Evolutionary conservation across 257 asterid species (phyloP).

Genomic region (Solanum sitiens): DNA sequence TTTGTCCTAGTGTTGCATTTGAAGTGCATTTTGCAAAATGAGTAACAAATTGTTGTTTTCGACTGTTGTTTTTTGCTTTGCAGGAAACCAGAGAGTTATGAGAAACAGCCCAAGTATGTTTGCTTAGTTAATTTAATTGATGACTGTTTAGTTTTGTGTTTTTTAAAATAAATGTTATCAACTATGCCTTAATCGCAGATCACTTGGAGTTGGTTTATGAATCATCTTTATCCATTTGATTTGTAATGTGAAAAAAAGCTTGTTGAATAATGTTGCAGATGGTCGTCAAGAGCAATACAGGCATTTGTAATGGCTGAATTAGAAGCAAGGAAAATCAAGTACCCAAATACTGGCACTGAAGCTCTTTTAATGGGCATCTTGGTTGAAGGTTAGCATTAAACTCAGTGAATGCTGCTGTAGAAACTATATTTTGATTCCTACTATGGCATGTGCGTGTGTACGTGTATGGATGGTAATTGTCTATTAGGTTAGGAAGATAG

Average conservation of each 20-base stretch:
- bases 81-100: conserved; percentile 41
- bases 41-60: background rate
- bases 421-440: background rate
- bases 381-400: conserved; percentile 63
- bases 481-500: background rate
- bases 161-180: background rate
- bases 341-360: conserved; percentile 86
- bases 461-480: background rate
- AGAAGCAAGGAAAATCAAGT: conserved; percentile 88
- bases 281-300: conserved; percentile 87
- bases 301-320: conserved; percentile 74
- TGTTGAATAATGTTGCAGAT: conserved; percentile 28
- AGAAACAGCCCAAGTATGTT: conserved; percentile 42
- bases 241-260: background rate
- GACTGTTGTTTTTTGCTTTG: conserved; percentile 8
- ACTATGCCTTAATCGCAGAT: background rate
- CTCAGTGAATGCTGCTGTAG: background rate
- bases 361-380: conserved; percentile 85
- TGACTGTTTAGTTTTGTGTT: background rate
- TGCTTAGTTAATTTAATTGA: background rate
- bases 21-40: background rate
- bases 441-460: background rate
- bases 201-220: background rate
- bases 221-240: background rate
- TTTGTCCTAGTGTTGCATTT: background rate